A percentile compares a stretch with the other conserved stretches of the same genome.
Conservation (phyloP, 441 rosid species). For the Gossypium trilobum region DNA sequence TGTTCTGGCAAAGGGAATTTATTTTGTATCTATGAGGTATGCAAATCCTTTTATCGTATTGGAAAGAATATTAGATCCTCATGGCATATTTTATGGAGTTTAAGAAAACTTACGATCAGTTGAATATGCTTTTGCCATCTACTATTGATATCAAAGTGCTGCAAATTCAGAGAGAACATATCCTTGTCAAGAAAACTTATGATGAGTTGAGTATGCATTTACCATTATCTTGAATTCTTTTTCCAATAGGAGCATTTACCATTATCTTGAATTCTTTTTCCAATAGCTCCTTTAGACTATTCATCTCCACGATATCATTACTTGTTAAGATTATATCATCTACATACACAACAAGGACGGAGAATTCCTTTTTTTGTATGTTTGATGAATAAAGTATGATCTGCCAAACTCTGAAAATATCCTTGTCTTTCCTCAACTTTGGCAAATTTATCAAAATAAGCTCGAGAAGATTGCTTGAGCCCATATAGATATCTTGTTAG, state of each 20-base stretch:
- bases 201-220: background rate
- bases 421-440: too few species aligned
- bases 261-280: too few species aligned
- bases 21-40: background rate
- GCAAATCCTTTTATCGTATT: background rate
- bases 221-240: background rate
- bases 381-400: too few species aligned
- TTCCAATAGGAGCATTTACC: too few species aligned
- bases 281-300: background rate
- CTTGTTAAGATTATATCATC: too few species aligned
- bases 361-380: too few species aligned
- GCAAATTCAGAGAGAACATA: background rate
- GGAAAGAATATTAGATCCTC: background rate
- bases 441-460: too few species aligned
- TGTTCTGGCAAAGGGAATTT: background rate
- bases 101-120: background rate
- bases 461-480: too few species aligned
- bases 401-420: too few species aligned
- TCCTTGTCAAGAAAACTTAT: background rate
- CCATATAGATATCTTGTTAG: too few species aligned
- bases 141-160: background rate
- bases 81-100: background rate
- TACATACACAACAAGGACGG: background rate
- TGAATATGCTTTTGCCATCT: background rate
- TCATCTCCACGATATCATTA: background rate